phyloP scores from a whole-genome alignment of 768 basidiomycete genomes.

The Mycena maculata region DNA sequence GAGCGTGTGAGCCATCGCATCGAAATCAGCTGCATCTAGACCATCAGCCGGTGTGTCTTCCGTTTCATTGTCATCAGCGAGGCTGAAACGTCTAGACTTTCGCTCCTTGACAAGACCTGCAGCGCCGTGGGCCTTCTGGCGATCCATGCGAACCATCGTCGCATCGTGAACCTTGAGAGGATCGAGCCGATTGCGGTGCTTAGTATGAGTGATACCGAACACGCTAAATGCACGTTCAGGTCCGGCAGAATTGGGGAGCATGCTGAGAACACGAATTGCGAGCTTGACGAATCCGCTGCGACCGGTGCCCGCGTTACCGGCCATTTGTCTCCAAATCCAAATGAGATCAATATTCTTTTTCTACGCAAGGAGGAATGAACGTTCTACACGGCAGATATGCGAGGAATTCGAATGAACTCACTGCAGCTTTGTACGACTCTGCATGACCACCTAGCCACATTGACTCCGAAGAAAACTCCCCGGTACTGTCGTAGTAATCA shows the following conservation, averaged over 20 bases:
- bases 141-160: constrained; percentile 23
- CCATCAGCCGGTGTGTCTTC: background rate
- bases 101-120: background rate
- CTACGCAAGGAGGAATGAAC: background rate
- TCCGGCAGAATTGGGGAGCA: constrained; percentile 14
- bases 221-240: constrained; percentile 18
- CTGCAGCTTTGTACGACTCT: background rate
- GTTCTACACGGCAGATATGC: background rate
- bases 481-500: background rate
- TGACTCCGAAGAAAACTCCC: background rate
- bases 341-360: background rate
- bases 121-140: background rate
- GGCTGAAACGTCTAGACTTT: constrained; percentile 32
- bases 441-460: background rate
- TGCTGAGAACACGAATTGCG: no score
- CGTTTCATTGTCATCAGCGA: constrained; percentile 26
- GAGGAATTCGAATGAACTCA: background rate
- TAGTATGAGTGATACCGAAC: constrained; percentile 27
- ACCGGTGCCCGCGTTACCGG: background rate
- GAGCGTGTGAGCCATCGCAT: background rate
- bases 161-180: constrained; percentile 27
- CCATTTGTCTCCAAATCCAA: background rate
- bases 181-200: constrained; percentile 35
- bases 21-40: background rate
- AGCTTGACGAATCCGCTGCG: constrained; percentile 1